Percentiles rank a stretch among this genome's conserved stretches.
These are phyloP conservation scores for Dryas integrifolia DNA, from an alignment of 331 rosid species.

Conservation along the genomic window DNA sequence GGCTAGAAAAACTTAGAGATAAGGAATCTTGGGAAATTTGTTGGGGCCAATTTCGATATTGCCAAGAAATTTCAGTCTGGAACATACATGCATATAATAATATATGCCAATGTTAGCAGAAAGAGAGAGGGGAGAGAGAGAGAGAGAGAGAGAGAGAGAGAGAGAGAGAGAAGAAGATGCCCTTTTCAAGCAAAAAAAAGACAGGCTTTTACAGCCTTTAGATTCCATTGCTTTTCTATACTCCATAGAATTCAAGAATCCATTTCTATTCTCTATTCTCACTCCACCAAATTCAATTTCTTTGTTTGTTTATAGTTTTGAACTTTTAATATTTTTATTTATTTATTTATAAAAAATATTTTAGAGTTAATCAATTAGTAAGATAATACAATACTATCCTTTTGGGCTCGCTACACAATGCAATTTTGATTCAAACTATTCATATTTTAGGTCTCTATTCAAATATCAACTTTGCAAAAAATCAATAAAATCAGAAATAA, in stretches of 20 bases:
- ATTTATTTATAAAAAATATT: too few species aligned
- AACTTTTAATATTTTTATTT: slow-evolving; percentile 12
- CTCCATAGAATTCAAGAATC: slow-evolving; percentile 60
- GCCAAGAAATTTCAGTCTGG: slow-evolving; percentile 46
- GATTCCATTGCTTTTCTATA: slow-evolving; percentile 35
- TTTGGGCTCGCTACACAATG: too few species aligned
- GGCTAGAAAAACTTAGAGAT: slow-evolving; percentile 41
- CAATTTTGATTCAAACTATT: too few species aligned
- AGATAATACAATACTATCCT: too few species aligned
- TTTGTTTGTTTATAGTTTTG: slow-evolving; percentile 29
- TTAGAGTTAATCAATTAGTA: too few species aligned
- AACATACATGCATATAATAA: not conserved
- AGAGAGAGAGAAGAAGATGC: slow-evolving; percentile 44
- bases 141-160: too few species aligned
- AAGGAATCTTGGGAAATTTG: slow-evolving; percentile 49
- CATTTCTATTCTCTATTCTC: slow-evolving; percentile 21
- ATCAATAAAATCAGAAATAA: too few species aligned
- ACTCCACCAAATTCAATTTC: slow-evolving; percentile 44
- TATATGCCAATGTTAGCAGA: slow-evolving; percentile 17
- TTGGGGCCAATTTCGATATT: slow-evolving; percentile 47
- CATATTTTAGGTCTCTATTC: too few species aligned
- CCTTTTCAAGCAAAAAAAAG: slow-evolving; percentile 35
- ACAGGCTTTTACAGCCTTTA: slow-evolving; percentile 61
- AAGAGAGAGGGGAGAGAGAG: slow-evolving; percentile 18
- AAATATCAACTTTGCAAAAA: too few species aligned